Base-by-base conservation (phyloP, 2,329 filamentous ascomycete species). In the Alternaria viburni region DNA sequence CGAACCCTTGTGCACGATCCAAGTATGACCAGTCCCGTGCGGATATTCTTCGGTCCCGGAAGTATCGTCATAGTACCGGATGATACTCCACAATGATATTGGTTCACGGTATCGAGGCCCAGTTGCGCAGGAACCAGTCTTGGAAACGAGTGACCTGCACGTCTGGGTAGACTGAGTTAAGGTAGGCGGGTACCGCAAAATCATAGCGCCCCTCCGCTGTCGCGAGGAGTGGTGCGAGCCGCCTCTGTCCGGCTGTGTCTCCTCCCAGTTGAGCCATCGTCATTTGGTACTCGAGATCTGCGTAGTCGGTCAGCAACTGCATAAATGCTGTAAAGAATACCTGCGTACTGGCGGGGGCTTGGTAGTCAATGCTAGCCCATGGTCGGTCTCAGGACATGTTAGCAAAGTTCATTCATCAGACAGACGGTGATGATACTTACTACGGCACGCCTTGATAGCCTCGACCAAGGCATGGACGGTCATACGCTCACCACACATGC, bases 171-270 rank as follows among this genome's bases (percentile, higher is more conserved):
- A 70, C 61, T 11, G 69, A 62, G 74, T 91, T 91, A 57, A 93
- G 79, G 64, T 88, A 90, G 3, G 71, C 75, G 1, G 87, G 79
- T 12, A 85, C 80, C 4, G 82, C 80, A 69, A 91, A 91, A 66
- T 89, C 87, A 72, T 91, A 93, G 10, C 88, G 85, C 3, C 90
- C 88, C 65, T 90, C 86, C 17, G 87, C 87, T 0, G 91, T 93
- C 30, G 89, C 89, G 41, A 91, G 83, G 23, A 93, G 84, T 30
- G 89, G 83, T 62, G 89, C 86, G 54, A 90, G 70, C 5, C 81
- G 81, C 61, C 77, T 74, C 62, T 83, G 80, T 52, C 77, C 73
- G 13, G 72, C 64, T 2, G 70, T 50, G 46, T 83, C 77, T 17
- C 73, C 70, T 23, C 57, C 69, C n/a, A 71, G 69, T 49, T 75